Base-by-base conservation (phyloP, 805 yeast genomes). In the Suhomyces emberorum region DNA sequence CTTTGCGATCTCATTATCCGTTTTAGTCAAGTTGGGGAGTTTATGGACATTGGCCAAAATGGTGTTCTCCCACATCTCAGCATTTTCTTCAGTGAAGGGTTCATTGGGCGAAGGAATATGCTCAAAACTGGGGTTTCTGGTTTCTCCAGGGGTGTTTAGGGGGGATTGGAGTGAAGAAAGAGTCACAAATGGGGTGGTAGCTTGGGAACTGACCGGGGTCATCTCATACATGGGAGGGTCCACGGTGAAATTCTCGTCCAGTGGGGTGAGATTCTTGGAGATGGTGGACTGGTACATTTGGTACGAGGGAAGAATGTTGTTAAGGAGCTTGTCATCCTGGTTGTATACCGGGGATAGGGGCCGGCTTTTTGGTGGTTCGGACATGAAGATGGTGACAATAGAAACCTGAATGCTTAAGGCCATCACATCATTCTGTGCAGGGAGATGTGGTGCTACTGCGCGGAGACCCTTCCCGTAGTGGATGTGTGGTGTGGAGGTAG, bases 221-320 rank as follows among this genome's bases (percentile, higher is more conserved):
- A 42, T 23, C 35, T 42, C 44, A 41, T 68, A 68, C 22, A 42
- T 53, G 2, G 74, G 74, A 3, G 74, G 74, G 24, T 63, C 67
- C 7, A 59, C 61, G 6, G 53, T 47, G 47, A 55, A 68, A 46
- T 63, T 66, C 39, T 68, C 74, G 24, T 63, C 59, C 8, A 61
- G 46, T 11, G 64, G 63, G 1, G 61, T 59, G 38, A 68, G 39
- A 16, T 55, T 55, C 38, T 63, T 63, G 28, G 68, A 59, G 7
- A 69, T 53, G 4, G 72, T 69, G 21, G 70, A 54, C 47, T 63
- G 65, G 49, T 58, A 66, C 72, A 69, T 68, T 27, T 67, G 67
- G 44, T 68, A 69, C 7, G 72, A 65, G 1, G 74, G 74, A 10
- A 69, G 54, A 23, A 69, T 69, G 33, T 65, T 62, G 32, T 59